These are phyloP conservation scores for Corymbia citriodora DNA, from an alignment of 441 rosid species.

Conservation along the genomic window DNA sequence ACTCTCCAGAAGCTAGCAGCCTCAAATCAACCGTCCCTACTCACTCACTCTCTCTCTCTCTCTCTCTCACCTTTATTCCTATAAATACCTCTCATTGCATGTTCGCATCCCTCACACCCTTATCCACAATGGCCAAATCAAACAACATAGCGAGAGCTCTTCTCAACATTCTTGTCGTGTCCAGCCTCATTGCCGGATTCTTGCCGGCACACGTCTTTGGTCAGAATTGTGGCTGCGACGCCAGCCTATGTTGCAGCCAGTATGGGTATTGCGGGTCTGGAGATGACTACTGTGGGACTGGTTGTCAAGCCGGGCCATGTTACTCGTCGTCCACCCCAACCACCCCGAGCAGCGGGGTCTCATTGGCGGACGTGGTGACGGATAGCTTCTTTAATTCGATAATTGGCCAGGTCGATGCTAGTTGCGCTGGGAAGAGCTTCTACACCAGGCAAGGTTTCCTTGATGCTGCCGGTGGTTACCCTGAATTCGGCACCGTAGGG, in stretches of 20 bases:
- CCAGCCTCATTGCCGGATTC: neutral
- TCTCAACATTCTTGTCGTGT: neutral
- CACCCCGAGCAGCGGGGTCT: neutral
- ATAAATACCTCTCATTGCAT: neutral
- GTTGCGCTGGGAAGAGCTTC: constrained; percentile 50
- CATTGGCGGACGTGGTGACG: constrained; percentile 20
- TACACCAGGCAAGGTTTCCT: constrained; percentile 37
- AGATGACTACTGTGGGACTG: neutral
- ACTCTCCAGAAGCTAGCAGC: neutral
- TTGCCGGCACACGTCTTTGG: neutral
- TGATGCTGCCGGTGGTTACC: constrained; percentile 21
- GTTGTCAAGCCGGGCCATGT: neutral
- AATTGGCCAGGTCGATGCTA: constrained; percentile 25
- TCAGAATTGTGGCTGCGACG: neutral
- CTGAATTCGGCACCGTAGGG: constrained; percentile 48
- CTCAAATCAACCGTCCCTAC: neutral
- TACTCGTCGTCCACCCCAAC: neutral
- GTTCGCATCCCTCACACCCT: neutral
- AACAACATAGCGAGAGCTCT: neutral
- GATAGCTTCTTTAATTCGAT: constrained; percentile 45
- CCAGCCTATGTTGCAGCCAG: constrained; percentile 3
- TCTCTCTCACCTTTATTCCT: neutral
- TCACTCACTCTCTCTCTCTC: neutral
- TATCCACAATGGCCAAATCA: neutral
- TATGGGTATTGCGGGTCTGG: constrained; percentile 1